These are phyloP conservation scores for Metarhizium sp. DNA, from an alignment of 2,329 filamentous ascomycete species.

Conservation along the genomic window DNA sequence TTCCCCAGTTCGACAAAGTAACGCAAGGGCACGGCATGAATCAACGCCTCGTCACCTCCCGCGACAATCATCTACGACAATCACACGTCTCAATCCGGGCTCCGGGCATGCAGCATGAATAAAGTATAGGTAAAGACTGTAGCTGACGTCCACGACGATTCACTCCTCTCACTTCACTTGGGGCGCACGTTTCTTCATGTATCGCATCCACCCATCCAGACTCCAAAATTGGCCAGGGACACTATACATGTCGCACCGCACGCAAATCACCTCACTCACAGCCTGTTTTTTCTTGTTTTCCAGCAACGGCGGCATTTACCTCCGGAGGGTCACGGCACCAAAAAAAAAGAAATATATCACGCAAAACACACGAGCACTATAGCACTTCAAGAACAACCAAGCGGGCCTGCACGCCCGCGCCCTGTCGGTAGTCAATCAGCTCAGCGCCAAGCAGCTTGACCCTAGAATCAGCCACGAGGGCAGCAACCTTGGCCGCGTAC, in stretches of 20 bases:
- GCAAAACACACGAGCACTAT: neutral
- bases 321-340: too few species aligned
- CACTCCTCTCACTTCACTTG: too few species aligned
- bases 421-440: slow-evolving; percentile 22
- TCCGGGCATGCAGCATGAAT: neutral
- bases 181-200: too few species aligned
- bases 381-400: slow-evolving; percentile 21
- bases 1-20: too few species aligned
- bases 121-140: neutral
- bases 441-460: slow-evolving; percentile 18
- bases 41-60: neutral
- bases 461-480: slow-evolving; percentile 18
- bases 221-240: too few species aligned
- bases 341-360: neutral
- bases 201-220: too few species aligned
- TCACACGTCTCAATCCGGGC: neutral
- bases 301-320: neutral
- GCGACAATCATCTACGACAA: neutral
- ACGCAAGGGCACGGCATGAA: too few species aligned
- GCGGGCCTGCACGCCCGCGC: slow-evolving; percentile 19
- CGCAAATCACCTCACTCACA: too few species aligned
- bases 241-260: too few species aligned
- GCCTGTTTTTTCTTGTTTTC: too few species aligned
- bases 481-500: slow-evolving; percentile 35
- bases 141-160: neutral